phyloP scores from a whole-genome alignment of 2,329 filamentous ascomycete genomes.

The Alternaria sp. region DNA sequence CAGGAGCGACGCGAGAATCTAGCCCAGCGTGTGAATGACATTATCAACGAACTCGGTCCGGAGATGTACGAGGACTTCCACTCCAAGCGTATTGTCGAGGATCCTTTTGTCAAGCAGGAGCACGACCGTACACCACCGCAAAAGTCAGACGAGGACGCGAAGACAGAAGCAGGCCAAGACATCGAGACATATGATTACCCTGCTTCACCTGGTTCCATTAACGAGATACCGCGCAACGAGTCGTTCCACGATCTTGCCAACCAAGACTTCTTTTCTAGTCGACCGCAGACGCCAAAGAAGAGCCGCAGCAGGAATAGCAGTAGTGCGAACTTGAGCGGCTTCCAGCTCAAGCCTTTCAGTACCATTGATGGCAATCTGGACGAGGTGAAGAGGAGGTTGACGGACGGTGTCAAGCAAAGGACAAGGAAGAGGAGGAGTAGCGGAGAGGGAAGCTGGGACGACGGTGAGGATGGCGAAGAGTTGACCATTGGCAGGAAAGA shows the following conservation, averaged over 20 bases:
- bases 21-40: constrained; percentile 81
- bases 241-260: constrained; percentile 89
- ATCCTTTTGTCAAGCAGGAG: constrained; percentile 39
- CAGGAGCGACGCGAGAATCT: constrained; percentile 76
- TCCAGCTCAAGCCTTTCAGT: constrained; percentile 75
- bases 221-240: constrained; percentile 77
- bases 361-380: constrained; percentile 74
- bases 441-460: constrained; percentile 30
- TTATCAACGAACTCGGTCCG: constrained; percentile 94
- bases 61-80: constrained; percentile 93
- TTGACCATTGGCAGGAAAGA: constrained; percentile 34
- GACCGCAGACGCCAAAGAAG: constrained; percentile 80
- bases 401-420: constrained; percentile 83
- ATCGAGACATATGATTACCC: constrained; percentile 41
- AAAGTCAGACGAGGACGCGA: constrained; percentile 30
- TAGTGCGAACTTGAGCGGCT: constrained; percentile 63
- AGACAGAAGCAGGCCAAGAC: constrained; percentile 22
- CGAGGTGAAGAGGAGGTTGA: constrained; percentile 83
- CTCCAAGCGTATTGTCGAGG: constrained; percentile 50
- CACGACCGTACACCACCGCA: constrained; percentile 33
- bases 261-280: constrained; percentile 88
- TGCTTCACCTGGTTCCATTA: constrained; percentile 30
- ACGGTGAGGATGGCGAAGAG: constrained; percentile 36
- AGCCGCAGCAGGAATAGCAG: constrained; percentile 72
- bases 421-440: constrained; percentile 64